A percentile compares a stretch with the other conserved stretches of the same genome.
Conservation (phyloP, 208 protist genomes). For the Wallacemonas rigidus region DNA sequence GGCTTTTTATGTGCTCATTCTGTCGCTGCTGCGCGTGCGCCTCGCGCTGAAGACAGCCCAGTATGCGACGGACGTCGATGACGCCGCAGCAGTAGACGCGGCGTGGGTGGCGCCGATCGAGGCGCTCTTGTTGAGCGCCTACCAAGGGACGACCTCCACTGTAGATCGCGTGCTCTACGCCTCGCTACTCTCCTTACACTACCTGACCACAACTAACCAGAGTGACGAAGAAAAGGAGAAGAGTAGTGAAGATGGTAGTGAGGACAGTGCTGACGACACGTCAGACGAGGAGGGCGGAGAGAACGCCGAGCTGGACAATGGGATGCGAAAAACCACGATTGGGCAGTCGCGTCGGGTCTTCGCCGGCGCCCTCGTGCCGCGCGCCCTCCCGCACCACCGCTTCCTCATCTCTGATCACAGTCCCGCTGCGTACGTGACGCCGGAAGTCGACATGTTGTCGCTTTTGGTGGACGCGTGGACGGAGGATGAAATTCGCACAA, state of each 20-base stretch:
- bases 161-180: conserved; percentile 80
- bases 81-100: not conserved
- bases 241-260: not conserved
- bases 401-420: conserved; percentile 69
- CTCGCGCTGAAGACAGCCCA: conserved; percentile 14
- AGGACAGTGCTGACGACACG: not conserved
- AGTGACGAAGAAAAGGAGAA: not conserved
- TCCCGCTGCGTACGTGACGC: conserved; percentile 44
- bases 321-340: no score
- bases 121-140: conserved; percentile 45
- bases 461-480: conserved; percentile 75
- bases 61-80: not conserved
- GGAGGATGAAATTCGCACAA: conserved; percentile 57
- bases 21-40: conserved; percentile 32
- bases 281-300: conserved; percentile 10
- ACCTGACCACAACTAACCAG: conserved; percentile 30
- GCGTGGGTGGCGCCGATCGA: conserved; percentile 10
- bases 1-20: conserved; percentile 40
- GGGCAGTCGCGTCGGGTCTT: conserved; percentile 19
- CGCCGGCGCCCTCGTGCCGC: conserved; percentile 48
- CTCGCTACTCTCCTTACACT: conserved; percentile 66
- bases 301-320: not conserved
- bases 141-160: conserved; percentile 55
- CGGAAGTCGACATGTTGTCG: conserved; percentile 82
- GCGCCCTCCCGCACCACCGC: conserved; percentile 44